These are phyloP conservation scores for Gossypioides kirkii DNA, from an alignment of 345 rosid species.

Conservation along the genomic window DNA sequence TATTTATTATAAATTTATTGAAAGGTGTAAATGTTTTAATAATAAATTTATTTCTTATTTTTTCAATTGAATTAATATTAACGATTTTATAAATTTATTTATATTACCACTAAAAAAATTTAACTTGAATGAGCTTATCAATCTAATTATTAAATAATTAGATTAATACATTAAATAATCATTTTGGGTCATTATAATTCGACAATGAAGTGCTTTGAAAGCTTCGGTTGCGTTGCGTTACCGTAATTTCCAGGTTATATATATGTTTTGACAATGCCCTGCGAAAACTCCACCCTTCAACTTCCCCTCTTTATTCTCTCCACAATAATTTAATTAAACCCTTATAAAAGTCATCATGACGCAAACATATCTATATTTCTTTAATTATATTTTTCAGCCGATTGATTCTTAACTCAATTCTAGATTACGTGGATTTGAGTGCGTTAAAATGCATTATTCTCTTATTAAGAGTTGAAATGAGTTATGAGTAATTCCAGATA, in stretches of 20 bases:
- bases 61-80: too few species aligned
- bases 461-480: accelerated
- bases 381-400: too few species aligned
- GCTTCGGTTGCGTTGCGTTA: neutral
- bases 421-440: accelerated
- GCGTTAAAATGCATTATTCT: too few species aligned
- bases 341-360: too few species aligned
- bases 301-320: neutral
- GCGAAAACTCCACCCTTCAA: neutral
- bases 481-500: too few species aligned
- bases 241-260: neutral
- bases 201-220: neutral
- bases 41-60: too few species aligned
- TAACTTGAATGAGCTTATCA: neutral
- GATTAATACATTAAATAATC: neutral
- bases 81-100: neutral
- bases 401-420: too few species aligned
- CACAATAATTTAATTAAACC: neutral
- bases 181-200: neutral
- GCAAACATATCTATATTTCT: too few species aligned
- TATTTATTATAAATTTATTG: too few species aligned
- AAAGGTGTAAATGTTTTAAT: too few species aligned
- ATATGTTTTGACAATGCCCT: neutral
- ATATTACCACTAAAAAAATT: neutral
- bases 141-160: neutral